A percentile compares a stretch with the other conserved stretches of the same genome.
Conservation (phyloP, 208 protist genomes). For the Crithidia fasciculata region DNA sequence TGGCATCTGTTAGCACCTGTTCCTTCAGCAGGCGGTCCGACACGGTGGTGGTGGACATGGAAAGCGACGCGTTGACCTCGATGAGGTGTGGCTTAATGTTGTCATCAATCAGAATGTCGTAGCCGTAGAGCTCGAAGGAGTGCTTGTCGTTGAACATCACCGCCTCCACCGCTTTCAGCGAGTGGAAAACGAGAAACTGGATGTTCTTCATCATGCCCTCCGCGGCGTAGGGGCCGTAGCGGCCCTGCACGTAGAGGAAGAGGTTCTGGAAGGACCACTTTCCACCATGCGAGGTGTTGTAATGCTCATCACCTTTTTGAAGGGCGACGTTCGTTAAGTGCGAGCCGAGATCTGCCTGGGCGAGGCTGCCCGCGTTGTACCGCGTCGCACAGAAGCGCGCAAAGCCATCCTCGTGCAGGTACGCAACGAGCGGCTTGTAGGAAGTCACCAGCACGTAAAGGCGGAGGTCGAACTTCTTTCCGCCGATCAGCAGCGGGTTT, state of each 20-base stretch:
- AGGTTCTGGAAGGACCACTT: constrained; percentile 94
- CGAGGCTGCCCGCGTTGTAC: constrained; percentile 67
- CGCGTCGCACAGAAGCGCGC: constrained; percentile 94
- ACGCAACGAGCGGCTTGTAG: constrained; percentile 93
- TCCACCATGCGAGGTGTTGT: constrained; percentile 94
- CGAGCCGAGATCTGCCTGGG: constrained; percentile 84
- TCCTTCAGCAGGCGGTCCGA: constrained; percentile 88
- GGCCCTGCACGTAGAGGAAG: constrained; percentile 83
- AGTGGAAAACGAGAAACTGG: constrained; percentile 93
- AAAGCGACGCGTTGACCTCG: constrained; percentile 96
- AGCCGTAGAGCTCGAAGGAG: constrained; percentile 98
- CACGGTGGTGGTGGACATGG: constrained; percentile 84
- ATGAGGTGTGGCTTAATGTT: constrained; percentile 96
- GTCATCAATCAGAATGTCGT: constrained; percentile 97
- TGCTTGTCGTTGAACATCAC: constrained; percentile 95
- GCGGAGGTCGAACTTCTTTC: constrained; percentile 97
- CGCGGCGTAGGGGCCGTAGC: constrained; percentile 69
- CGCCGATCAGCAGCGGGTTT: constrained; percentile 95
- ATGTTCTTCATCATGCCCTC: constrained; percentile 89
- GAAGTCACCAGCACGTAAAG: constrained; percentile 97
- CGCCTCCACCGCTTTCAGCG: constrained; percentile 86
- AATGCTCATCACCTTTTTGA: constrained; percentile 94
- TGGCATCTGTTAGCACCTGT: constrained; percentile 76
- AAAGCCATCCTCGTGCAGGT: constrained; percentile 93
- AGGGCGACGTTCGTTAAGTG: constrained; percentile 98